phyloP scores from a whole-genome alignment of 2,329 filamentous ascomycete genomes.

The Neonectria faginata region DNA sequence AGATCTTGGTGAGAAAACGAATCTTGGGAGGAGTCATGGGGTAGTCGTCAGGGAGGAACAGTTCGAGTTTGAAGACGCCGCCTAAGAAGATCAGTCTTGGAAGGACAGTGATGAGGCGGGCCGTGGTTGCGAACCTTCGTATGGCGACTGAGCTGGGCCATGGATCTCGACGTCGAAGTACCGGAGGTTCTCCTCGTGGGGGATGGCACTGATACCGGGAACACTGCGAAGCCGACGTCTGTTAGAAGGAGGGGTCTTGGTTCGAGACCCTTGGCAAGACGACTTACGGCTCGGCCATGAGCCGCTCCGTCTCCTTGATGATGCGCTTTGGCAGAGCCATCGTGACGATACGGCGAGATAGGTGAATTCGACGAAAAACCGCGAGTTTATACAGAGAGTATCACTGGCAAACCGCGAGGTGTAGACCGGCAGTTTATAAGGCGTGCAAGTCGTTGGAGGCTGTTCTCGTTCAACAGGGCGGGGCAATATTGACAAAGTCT shows the following conservation, averaged over 20 bases:
- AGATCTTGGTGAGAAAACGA: conserved; percentile 98
- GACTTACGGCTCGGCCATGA: conserved; percentile 94
- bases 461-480: conserved; percentile 14
- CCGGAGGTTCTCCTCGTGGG: conserved; percentile 95
- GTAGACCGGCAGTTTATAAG: conserved; percentile 14
- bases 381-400: not conserved
- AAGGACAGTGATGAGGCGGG: not conserved
- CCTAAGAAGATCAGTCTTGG: conserved; percentile 53
- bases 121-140: conserved; percentile 76
- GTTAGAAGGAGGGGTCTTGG: conserved; percentile 36
- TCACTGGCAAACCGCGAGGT: not conserved
- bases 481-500: conserved; percentile 16
- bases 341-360: conserved; percentile 6
- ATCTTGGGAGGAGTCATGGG: conserved; percentile 99
- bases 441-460: conserved; percentile 9
- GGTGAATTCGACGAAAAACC: not conserved
- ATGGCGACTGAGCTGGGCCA: conserved; percentile 90
- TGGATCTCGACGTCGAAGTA: conserved; percentile 99
- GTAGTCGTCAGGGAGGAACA: conserved; percentile 98
- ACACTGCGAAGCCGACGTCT: conserved; percentile 68
- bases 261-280: conserved; percentile 24
- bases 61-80: conserved; percentile 94
- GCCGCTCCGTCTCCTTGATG: conserved; percentile 96
- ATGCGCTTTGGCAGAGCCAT: conserved; percentile 95
- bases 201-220: conserved; percentile 93